phyloP scores from a whole-genome alignment of 2,329 filamentous ascomycete species.

The Cyanodermella asteris region DNA sequence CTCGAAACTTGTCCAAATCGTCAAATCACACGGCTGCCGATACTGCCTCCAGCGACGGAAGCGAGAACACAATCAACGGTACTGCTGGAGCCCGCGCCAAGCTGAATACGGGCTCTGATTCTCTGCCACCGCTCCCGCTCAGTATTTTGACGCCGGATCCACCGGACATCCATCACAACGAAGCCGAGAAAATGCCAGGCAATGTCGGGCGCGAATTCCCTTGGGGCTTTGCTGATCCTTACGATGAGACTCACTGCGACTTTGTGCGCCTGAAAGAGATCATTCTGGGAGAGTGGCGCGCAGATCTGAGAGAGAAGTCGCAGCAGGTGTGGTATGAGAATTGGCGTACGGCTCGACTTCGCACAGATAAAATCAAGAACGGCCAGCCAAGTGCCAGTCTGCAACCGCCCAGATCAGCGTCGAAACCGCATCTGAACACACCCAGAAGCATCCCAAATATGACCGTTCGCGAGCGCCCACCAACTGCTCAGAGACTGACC shows the following conservation, averaged over 20 bases:
- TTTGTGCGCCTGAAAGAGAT: conserved; percentile 76
- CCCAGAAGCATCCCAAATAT: no score
- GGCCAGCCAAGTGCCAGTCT: no score
- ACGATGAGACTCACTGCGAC: conserved; percentile 80
- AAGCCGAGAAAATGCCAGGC: no score
- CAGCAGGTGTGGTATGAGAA: conserved; percentile 88
- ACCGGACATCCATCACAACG: no score
- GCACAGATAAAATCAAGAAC: no score
- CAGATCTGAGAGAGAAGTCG: conserved; percentile 73
- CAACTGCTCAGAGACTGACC: no score
- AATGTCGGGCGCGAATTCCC: conserved; percentile 73
- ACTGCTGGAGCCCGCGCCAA: conserved; percentile 5
- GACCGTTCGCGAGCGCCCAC: no score
- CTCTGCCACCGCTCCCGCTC: conserved; percentile 64
- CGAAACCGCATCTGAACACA: no score
- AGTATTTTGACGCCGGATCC: conserved; percentile 64
- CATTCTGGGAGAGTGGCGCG: conserved; percentile 84
- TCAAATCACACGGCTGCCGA: conserved; percentile 12
- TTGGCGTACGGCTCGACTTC: conserved; percentile 77
- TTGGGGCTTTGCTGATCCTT: conserved; percentile 92
- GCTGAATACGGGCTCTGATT: conserved; percentile 1
- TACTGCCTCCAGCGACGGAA: conserved; percentile 13
- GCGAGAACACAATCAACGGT: conserved; percentile 12
- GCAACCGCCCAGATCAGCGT: no score
- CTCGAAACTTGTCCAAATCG: no score